Conservation (phyloP, 75 land plant genomes). For the Chamaecyparis obtusa region DNA sequence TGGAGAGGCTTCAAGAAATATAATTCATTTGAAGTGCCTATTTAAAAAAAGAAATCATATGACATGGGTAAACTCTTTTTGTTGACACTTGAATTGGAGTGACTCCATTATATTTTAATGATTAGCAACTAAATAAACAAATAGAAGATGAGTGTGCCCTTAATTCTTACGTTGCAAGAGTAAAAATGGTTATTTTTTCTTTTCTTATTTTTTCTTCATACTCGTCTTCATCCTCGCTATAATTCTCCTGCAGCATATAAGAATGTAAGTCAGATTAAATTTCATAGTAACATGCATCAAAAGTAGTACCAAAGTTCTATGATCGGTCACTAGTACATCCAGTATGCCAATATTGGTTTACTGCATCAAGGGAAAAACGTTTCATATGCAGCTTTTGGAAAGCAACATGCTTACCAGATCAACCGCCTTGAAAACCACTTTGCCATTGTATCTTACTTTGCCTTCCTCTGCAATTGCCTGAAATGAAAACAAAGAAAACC, state of each 20-base stretch:
- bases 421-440: constrained; percentile 65
- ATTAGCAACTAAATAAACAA: background rate
- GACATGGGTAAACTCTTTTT: background rate
- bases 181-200: constrained; percentile 34
- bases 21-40: background rate
- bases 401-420: constrained; percentile 63
- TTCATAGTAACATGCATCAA: background rate
- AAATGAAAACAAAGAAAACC: constrained; percentile 1
- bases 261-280: background rate
- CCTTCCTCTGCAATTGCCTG: constrained; percentile 85
- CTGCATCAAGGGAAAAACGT: background rate
- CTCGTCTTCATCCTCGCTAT: constrained; percentile 38
- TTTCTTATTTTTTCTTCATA: constrained; percentile 29
- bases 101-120: background rate
- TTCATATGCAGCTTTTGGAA: background rate
- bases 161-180: constrained; percentile 39
- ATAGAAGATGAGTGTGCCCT: background rate
- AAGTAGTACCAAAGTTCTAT: background rate
- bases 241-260: constrained; percentile 28
- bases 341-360: background rate
- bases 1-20: background rate
- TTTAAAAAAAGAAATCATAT: background rate
- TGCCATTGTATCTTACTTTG: constrained; percentile 70
- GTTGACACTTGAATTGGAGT: background rate
- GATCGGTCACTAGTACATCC: background rate